Conservation (phyloP, 108 stramenopile species). For the Fistulifera solaris region DNA sequence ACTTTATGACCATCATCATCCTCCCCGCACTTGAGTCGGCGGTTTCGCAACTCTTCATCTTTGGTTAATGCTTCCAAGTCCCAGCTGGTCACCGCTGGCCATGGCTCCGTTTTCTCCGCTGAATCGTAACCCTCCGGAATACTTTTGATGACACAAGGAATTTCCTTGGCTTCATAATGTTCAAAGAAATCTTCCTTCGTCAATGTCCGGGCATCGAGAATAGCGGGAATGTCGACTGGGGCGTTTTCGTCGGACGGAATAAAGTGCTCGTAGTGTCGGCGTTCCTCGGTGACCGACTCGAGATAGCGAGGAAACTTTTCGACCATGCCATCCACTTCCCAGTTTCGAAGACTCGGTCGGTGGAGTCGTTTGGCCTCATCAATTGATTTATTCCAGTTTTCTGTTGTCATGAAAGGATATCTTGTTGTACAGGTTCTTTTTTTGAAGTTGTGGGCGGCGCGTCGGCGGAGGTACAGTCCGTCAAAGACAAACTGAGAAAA, state of each 20-base stretch:
- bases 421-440: too few species aligned
- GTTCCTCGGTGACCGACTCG: constrained; percentile 7
- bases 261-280: constrained; percentile 15
- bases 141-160: constrained; percentile 62
- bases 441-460: too few species aligned
- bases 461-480: too few species aligned
- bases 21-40: constrained; percentile 92
- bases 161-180: constrained; percentile 39
- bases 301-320: constrained; percentile 52
- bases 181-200: constrained; percentile 45
- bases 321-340: constrained; percentile 60
- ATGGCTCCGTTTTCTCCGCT: constrained; percentile 27
- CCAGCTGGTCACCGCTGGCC: constrained; percentile 63
- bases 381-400: constrained; percentile 42
- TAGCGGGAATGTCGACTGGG: constrained; percentile 24
- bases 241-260: constrained; percentile 9
- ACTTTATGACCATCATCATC: constrained; percentile 91
- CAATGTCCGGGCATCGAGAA: constrained; percentile 46
- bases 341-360: constrained; percentile 68
- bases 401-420: too few species aligned
- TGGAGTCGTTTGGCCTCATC: constrained; percentile 43
- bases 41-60: constrained; percentile 33
- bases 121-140: constrained; percentile 55
- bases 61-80: constrained; percentile 31
- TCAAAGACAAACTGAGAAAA: too few species aligned